Evolutionary conservation across 208 protist genomes (phyloP).

Genomic region (Trypanosoma rangeli): DNA sequence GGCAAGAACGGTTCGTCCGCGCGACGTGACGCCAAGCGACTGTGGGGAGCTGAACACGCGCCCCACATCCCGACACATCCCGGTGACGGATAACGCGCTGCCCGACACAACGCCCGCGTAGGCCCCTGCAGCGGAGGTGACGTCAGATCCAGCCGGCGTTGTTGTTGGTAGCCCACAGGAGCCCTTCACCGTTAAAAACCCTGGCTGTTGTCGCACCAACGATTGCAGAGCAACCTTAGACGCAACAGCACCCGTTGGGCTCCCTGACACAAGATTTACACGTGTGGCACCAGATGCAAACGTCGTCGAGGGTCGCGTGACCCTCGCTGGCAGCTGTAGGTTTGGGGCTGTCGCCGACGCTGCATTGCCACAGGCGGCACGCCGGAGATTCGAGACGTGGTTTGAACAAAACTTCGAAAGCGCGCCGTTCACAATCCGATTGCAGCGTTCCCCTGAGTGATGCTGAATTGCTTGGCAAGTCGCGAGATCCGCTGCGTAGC

Average conservation of each 20-base stretch:
- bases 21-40: constrained; percentile 45
- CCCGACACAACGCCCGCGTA: constrained; percentile 56
- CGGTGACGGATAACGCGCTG: constrained; percentile 37
- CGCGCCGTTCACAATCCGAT: constrained; percentile 47
- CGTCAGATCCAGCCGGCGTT: constrained; percentile 16
- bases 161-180: constrained; percentile 49
- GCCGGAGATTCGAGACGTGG: constrained; percentile 50
- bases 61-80: constrained; percentile 6
- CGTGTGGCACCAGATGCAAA: neutral
- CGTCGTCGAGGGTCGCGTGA: neutral
- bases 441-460: constrained; percentile 53
- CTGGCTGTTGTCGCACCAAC: constrained; percentile 5
- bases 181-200: constrained; percentile 64
- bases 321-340: neutral
- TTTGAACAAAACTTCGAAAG: constrained; percentile 47
- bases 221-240: constrained; percentile 1
- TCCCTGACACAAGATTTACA: constrained; percentile 3
- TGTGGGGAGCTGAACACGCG: constrained; percentile 24
- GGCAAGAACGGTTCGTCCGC: constrained; percentile 55
- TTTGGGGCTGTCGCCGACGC: neutral
- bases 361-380: constrained; percentile 26
- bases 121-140: constrained; percentile 27
- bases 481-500: constrained; percentile 62
- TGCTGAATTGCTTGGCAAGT: constrained; percentile 48
- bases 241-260: neutral